Evolutionary conservation across 148 eudicot species (phyloP).

Genomic region (Rhododendron molle): DNA sequence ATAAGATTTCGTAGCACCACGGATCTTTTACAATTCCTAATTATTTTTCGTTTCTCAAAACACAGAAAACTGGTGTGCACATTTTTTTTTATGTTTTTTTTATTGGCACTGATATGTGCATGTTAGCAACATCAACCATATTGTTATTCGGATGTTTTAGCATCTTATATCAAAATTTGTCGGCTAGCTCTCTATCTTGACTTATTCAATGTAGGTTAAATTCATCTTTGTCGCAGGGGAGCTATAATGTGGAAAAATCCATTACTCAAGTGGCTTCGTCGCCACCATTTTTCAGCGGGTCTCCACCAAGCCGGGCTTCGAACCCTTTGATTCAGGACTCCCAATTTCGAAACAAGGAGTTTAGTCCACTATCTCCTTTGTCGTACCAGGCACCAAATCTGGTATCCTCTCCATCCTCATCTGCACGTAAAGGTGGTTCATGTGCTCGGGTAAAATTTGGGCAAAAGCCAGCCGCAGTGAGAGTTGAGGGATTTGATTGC

Average conservation of each 20-base stretch:
- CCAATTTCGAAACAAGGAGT: constrained; percentile 29
- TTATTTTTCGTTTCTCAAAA: neutral
- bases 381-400: constrained; percentile 14
- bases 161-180: neutral
- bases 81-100: too few relatives aligned
- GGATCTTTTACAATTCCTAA: neutral
- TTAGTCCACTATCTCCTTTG: constrained; percentile 24
- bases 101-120: neutral
- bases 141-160: neutral
- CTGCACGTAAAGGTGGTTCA: constrained; percentile 40
- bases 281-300: constrained; percentile 68
- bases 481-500: constrained; percentile 68
- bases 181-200: neutral
- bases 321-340: constrained; percentile 63
- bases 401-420: constrained; percentile 25
- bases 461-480: constrained; percentile 44
- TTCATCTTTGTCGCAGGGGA: constrained; percentile 27
- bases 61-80: neutral
- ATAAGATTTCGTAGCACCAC: neutral
- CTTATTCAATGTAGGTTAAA: neutral
- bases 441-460: constrained; percentile 35
- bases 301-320: constrained; percentile 65
- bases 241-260: constrained; percentile 29
- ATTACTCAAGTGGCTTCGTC: constrained; percentile 38
- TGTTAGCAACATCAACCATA: neutral